Conservation (phyloP, 2,329 filamentous ascomycete species). For the Tolypocladium endophyticum region DNA sequence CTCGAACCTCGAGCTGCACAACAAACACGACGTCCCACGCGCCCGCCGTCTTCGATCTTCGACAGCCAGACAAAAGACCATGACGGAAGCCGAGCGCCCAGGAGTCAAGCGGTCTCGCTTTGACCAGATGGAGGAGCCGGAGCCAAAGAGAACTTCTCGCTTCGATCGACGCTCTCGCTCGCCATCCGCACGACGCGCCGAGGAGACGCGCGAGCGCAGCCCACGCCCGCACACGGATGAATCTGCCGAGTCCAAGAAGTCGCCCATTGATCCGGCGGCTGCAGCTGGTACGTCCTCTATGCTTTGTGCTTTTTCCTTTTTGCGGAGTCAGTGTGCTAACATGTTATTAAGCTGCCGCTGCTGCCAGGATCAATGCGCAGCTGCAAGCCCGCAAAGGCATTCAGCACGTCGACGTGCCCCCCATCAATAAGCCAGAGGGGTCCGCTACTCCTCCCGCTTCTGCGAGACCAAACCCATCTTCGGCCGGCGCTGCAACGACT, state of each 20-base stretch:
- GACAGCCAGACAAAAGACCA: constrained; percentile 7
- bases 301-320: background rate
- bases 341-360: constrained; percentile 60
- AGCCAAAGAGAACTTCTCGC: constrained; percentile 64
- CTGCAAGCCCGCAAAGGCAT: constrained; percentile 80
- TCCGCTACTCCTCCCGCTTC: constrained; percentile 15
- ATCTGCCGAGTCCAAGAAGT: constrained; percentile 34
- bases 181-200: constrained; percentile 56
- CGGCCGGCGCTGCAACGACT: constrained; percentile 21
- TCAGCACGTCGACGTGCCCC: constrained; percentile 82
- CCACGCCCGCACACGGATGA: constrained; percentile 44
- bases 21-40: background rate
- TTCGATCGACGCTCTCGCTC: constrained; percentile 91
- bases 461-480: constrained; percentile 24
- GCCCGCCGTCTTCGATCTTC: background rate
- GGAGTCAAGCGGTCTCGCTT: constrained; percentile 80
- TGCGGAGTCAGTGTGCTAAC: constrained; percentile 4
- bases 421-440: constrained; percentile 53
- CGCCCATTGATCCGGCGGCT: constrained; percentile 56
- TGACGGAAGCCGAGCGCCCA: constrained; percentile 71
- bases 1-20: background rate
- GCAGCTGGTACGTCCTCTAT: constrained; percentile 54
- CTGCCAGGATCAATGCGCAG: constrained; percentile 76
- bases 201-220: constrained; percentile 66
- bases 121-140: constrained; percentile 71